Evolutionary conservation across 768 basidiomycete species (phyloP).

Genomic region (Agrocybe praecox): DNA sequence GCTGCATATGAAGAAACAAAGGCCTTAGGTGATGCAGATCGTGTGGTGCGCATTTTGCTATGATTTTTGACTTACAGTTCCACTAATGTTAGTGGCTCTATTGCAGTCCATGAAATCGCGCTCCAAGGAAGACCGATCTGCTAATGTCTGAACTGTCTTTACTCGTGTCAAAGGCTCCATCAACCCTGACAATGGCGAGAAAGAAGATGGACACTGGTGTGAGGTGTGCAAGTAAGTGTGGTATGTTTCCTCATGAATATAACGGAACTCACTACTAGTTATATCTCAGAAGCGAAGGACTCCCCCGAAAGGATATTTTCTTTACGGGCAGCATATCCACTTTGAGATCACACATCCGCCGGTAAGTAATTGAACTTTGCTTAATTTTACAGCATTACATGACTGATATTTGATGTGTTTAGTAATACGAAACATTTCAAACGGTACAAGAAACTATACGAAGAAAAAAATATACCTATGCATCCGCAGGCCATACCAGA

Average conservation of each 20-base stretch:
- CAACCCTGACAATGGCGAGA: neutral
- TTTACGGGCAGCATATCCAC: neutral
- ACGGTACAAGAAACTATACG: too few relatives aligned
- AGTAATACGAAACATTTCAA: too few relatives aligned
- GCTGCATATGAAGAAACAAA: neutral
- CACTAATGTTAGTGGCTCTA: neutral
- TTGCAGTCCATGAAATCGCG: neutral
- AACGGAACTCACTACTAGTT: too few relatives aligned
- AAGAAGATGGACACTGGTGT: slow-evolving; percentile 3
- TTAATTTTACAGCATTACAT: too few relatives aligned
- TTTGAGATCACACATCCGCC: neutral
- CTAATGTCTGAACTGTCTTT: neutral
- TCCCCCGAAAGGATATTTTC: neutral
- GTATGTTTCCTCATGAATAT: too few relatives aligned
- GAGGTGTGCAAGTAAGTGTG: neutral
- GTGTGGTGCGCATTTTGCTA: neutral
- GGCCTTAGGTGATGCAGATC: neutral
- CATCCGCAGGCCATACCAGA: too few relatives aligned
- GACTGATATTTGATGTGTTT: too few relatives aligned
- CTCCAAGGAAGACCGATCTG: neutral
- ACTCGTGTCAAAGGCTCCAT: neutral
- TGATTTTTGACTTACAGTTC: neutral
- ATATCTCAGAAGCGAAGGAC: too few relatives aligned
- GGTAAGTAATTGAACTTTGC: too few relatives aligned
- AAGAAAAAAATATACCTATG: too few relatives aligned